Evolutionary conservation across 176 grass and related monocot genomes (phyloP).

Genomic region (Aegilops speltoides): DNA sequence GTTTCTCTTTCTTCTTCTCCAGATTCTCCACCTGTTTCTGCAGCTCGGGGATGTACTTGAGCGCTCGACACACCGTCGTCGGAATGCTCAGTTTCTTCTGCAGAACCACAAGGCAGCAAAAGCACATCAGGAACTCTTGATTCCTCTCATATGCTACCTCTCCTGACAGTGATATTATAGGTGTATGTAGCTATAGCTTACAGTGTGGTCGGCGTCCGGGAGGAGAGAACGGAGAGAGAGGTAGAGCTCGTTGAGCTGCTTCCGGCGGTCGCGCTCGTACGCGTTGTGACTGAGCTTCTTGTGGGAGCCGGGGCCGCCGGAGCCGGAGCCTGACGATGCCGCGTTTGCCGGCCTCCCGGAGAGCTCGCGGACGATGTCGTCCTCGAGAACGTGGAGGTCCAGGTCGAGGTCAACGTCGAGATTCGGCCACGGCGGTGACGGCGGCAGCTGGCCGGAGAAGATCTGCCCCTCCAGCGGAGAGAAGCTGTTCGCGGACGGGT

Average conservation of each 20-base stretch:
- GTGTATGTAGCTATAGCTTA: neutral
- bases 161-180: neutral
- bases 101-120: neutral
- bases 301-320: constrained; percentile 22
- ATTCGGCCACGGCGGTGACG: constrained; percentile 28
- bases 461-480: constrained; percentile 37
- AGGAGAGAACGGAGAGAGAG: constrained; percentile 67
- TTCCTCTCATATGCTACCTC: neutral
- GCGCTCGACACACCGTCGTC: constrained; percentile 57
- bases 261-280: constrained; percentile 84
- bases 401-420: constrained; percentile 16
- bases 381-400: neutral
- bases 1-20: constrained; percentile 57
- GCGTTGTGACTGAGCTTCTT: constrained; percentile 87
- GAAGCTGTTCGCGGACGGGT: constrained; percentile 52
- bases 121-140: neutral
- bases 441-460: constrained; percentile 42
- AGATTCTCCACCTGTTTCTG: constrained; percentile 59
- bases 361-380: constrained; percentile 39
- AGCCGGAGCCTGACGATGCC: constrained; percentile 33
- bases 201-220: constrained; percentile 64
- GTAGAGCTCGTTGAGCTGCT: constrained; percentile 87
- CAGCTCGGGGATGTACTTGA: constrained; percentile 86
- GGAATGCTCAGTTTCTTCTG: constrained; percentile 93
- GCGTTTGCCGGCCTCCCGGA: constrained; percentile 25